Evolutionary conservation across 2,329 filamentous ascomycete genomes (phyloP).

Genomic region (Dactylellina cionopaga): DNA sequence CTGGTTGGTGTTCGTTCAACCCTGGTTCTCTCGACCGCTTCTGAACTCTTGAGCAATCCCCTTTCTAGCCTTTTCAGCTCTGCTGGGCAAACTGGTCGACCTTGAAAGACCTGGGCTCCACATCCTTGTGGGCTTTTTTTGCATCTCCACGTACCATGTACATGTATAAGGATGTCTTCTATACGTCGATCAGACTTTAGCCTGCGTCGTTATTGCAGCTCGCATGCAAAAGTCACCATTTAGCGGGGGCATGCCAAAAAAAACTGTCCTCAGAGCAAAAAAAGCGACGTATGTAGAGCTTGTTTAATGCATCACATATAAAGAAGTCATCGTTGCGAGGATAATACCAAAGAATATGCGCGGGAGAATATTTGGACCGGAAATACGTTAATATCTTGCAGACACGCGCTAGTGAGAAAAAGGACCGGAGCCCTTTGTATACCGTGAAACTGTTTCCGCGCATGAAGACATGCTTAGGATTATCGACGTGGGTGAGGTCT

Average conservation of each 20-base stretch:
- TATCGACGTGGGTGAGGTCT: conserved; percentile 15
- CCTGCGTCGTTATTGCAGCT: conserved; percentile 21
- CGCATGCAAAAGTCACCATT: conserved; percentile 20
- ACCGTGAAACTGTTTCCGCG: conserved; percentile 16
- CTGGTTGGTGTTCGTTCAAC: conserved; percentile 23
- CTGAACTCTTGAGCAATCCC: conserved; percentile 27
- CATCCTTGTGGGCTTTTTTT: conserved; percentile 49
- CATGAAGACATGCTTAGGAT: conserved; percentile 21
- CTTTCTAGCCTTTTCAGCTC: conserved; percentile 37
- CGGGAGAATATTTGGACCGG: conserved; percentile 49
- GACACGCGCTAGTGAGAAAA: conserved; percentile 14
- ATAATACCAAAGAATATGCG: conserved; percentile 32
- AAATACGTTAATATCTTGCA: conserved; percentile 46
- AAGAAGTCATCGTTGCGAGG: conserved; percentile 39
- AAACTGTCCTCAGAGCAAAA: background rate
- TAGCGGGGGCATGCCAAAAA: conserved; percentile 33
- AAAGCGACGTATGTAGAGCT: conserved; percentile 9
- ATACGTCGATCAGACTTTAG: conserved; percentile 52
- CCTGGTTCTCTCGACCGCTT: conserved; percentile 7
- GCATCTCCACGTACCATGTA: too few species aligned
- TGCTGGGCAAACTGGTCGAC: background rate
- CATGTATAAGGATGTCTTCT: conserved; percentile 52
- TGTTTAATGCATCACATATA: conserved; percentile 25
- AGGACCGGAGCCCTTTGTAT: conserved; percentile 37
- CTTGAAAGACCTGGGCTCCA: conserved; percentile 23